These are phyloP conservation scores for Limtongia smithiae DNA, from an alignment of 805 yeast genomes.

Conservation along the genomic window DNA sequence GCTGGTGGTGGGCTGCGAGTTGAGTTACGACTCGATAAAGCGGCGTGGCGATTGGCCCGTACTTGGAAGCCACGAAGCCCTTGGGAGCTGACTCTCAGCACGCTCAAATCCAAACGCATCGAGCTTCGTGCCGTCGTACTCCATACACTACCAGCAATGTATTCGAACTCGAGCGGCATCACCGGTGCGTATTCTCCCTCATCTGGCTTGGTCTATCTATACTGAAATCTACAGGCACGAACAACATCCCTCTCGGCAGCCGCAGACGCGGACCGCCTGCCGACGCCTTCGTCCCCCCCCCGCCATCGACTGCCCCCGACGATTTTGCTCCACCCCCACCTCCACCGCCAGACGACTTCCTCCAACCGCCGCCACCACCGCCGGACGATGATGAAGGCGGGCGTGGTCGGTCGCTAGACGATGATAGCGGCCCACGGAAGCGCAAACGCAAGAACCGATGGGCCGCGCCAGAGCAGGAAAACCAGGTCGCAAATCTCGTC, in stretches of 20 bases:
- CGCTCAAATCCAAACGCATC: no score
- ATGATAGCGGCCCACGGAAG: slow-evolving; percentile 8
- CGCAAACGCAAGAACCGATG: slow-evolving; percentile 33
- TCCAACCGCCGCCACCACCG: slow-evolving; percentile 26
- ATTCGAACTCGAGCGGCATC: no score
- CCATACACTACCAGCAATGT: no score
- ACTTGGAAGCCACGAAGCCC: no score
- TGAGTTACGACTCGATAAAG: no score
- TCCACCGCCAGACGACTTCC: slow-evolving; percentile 11
- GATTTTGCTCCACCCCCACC: slow-evolving; percentile 18
- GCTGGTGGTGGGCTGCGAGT: no score
- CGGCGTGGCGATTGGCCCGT: no score
- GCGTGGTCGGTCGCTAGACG: slow-evolving; percentile 6
- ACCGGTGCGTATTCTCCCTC: no score
- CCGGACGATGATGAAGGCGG: slow-evolving; percentile 10
- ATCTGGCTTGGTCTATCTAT: no score
- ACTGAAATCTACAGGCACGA: slow-evolving; percentile 22
- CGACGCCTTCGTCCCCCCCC: slow-evolving; percentile 20
- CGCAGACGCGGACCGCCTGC: slow-evolving; percentile 20
- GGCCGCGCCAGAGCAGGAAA: slow-evolving; percentile 35
- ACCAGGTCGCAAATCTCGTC: slow-evolving; percentile 32
- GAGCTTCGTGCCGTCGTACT: no score
- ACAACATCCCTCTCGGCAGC: slow-evolving; percentile 27
- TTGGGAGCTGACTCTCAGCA: no score
- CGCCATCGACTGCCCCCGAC: slow-evolving; percentile 15